phyloP scores from a whole-genome alignment of 2,329 filamentous ascomycete genomes.

The Neofusicoccum kwambonambiense region DNA sequence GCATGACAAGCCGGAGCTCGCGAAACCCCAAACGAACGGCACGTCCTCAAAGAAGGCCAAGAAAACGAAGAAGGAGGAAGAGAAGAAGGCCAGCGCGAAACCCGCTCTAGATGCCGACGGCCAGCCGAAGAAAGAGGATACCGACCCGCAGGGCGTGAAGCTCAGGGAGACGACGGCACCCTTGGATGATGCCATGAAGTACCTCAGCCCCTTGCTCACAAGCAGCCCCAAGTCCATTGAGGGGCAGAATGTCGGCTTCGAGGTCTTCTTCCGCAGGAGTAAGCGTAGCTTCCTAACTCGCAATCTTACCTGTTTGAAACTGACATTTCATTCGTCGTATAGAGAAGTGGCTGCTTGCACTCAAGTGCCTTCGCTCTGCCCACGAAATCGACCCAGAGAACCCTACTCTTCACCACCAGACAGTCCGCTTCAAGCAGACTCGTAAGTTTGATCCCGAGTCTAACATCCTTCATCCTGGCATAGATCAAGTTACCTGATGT shows the following conservation, averaged over 20 bases:
- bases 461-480: background rate
- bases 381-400: conserved; percentile 66
- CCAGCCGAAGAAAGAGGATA: conserved; percentile 79
- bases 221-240: conserved; percentile 78
- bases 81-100: conserved; percentile 60
- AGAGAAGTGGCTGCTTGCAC: conserved; percentile 86
- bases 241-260: conserved; percentile 81
- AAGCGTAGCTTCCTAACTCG: conserved; percentile 40
- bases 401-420: conserved; percentile 73
- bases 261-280: conserved; percentile 84
- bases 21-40: conserved; percentile 58
- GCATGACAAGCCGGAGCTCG: conserved; percentile 68
- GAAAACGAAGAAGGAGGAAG: conserved; percentile 79
- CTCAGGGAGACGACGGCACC: conserved; percentile 80
- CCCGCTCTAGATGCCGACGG: conserved; percentile 61
- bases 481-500: conserved; percentile 38
- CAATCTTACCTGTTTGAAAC: background rate
- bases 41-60: conserved; percentile 72
- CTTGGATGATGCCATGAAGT: conserved; percentile 83
- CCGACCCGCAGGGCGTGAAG: conserved; percentile 80
- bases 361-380: conserved; percentile 79
- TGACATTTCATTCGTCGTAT: conserved; percentile 24
- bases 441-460: conserved; percentile 30
- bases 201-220: conserved; percentile 76
- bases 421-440: conserved; percentile 65